Percentiles rank a stretch among this genome's conserved stretches.
Evolutionary conservation across 768 basidiomycete species (phyloP).

Genomic region (Heimioporus sp.): DNA sequence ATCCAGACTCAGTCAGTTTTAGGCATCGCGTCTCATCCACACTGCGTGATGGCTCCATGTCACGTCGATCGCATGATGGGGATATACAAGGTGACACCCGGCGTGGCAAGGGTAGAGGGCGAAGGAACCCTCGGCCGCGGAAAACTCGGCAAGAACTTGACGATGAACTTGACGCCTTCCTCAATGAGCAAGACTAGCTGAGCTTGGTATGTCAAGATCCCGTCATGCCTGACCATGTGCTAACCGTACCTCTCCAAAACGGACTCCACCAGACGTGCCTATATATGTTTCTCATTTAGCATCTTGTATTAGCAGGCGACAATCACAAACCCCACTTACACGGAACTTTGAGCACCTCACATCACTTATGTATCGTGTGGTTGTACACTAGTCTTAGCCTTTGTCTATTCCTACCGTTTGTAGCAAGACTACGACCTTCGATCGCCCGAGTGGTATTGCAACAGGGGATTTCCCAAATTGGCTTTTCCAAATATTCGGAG

Average conservation of each 20-base stretch:
- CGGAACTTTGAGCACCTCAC: not conserved
- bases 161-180: constrained; percentile 78
- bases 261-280: not conserved
- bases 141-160: constrained; percentile 78
- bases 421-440: too few species aligned
- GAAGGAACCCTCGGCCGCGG: constrained; percentile 41
- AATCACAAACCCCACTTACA: not conserved
- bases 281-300: not conserved
- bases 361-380: not conserved
- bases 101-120: constrained; percentile 32
- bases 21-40: constrained; percentile 47
- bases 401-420: too few species aligned
- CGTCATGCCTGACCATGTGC: not conserved
- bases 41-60: constrained; percentile 18
- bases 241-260: constrained; percentile 4
- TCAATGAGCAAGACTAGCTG: constrained; percentile 46
- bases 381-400: too few species aligned
- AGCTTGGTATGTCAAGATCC: constrained; percentile 11
- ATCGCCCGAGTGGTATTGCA: too few species aligned
- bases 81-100: constrained; percentile 26
- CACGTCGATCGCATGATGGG: constrained; percentile 17
- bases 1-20: constrained; percentile 40
- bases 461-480: constrained; percentile 3
- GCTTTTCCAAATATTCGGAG: not conserved
- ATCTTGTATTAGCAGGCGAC: constrained; percentile 1